Evolutionary conservation across 176 grass and related monocot species (phyloP).

Genomic region (Paspalum notatum): DNA sequence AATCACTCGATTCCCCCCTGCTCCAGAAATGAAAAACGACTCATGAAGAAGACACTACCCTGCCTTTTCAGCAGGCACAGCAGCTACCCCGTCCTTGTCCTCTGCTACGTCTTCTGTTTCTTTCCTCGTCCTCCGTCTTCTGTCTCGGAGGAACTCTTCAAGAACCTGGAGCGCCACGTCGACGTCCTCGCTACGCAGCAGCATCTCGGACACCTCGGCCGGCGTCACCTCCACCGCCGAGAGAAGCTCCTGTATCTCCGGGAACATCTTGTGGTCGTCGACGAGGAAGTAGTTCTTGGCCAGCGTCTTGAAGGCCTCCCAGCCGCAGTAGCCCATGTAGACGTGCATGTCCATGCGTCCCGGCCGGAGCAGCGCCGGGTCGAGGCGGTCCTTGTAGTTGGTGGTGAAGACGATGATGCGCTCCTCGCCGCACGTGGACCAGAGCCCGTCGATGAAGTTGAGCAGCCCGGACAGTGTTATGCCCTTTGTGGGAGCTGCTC

Average conservation of each 20-base stretch:
- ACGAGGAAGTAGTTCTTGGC: constrained; percentile 42
- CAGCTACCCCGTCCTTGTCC: background rate
- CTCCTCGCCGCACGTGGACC: constrained; percentile 75
- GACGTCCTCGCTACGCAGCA: constrained; percentile 33
- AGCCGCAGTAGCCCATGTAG: constrained; percentile 57
- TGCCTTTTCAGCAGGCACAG: constrained; percentile 17
- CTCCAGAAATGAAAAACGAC: background rate
- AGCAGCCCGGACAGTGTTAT: constrained; percentile 58
- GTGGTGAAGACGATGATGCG: constrained; percentile 87
- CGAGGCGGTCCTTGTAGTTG: constrained; percentile 79
- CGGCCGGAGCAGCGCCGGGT: constrained; percentile 73
- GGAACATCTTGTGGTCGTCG: constrained; percentile 40
- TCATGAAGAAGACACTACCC: background rate
- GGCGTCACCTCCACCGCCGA: constrained; percentile 24
- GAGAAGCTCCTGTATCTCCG: constrained; percentile 6
- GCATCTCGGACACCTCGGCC: constrained; percentile 41
- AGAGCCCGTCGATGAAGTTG: constrained; percentile 56
- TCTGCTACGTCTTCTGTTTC: background rate
- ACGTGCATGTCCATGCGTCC: constrained; percentile 90
- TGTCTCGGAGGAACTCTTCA: constrained; percentile 32
- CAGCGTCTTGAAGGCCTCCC: constrained; percentile 45
- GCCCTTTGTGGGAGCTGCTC: background rate
- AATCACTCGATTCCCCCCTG: background rate
- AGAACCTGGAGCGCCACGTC: constrained; percentile 21
- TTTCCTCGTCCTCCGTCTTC: background rate